Conservation (phyloP, 257 asterid species). For the Plantago elongata region DNA sequence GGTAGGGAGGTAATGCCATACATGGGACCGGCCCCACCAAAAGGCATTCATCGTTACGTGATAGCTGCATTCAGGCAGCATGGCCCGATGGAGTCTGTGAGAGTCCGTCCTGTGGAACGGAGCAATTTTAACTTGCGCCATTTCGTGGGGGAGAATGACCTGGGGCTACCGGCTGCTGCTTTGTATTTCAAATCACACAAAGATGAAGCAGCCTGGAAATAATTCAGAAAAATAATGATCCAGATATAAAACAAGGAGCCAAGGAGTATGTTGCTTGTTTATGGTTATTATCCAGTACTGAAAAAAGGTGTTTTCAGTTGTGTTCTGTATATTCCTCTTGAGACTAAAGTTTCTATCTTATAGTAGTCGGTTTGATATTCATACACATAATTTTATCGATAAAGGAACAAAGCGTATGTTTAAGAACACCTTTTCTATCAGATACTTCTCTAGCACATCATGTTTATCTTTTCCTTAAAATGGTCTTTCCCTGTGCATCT, state of each 20-base stretch:
- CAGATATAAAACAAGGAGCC: too few species aligned
- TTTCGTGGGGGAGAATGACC: slow-evolving; percentile 33
- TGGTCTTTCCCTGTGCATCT: slow-evolving; percentile 57
- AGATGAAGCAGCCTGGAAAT: not conserved
- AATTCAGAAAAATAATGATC: too few species aligned
- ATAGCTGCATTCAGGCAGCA: slow-evolving; percentile 36
- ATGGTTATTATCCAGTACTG: too few species aligned
- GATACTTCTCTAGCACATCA: too few species aligned
- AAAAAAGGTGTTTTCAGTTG: too few species aligned
- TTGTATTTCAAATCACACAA: slow-evolving; percentile 42
- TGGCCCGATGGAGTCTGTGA: slow-evolving; percentile 24
- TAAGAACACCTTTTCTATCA: too few species aligned
- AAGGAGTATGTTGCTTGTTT: too few species aligned
- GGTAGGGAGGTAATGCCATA: slow-evolving; percentile 41
- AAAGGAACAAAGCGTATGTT: too few species aligned
- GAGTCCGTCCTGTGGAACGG: slow-evolving; percentile 25
- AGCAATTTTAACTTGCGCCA: slow-evolving; percentile 32
- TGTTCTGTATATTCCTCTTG: too few species aligned
- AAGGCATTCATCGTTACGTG: slow-evolving; percentile 32
- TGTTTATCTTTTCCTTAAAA: slow-evolving; percentile 36
- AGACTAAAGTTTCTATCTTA: too few species aligned
- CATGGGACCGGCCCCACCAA: slow-evolving; percentile 47
- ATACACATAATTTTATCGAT: too few species aligned
- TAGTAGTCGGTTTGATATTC: too few species aligned
- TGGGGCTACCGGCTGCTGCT: slow-evolving; percentile 49